Conservation (phyloP, 192 early-diverging fungal genomes). For the Allomyces macrogynus region DNA sequence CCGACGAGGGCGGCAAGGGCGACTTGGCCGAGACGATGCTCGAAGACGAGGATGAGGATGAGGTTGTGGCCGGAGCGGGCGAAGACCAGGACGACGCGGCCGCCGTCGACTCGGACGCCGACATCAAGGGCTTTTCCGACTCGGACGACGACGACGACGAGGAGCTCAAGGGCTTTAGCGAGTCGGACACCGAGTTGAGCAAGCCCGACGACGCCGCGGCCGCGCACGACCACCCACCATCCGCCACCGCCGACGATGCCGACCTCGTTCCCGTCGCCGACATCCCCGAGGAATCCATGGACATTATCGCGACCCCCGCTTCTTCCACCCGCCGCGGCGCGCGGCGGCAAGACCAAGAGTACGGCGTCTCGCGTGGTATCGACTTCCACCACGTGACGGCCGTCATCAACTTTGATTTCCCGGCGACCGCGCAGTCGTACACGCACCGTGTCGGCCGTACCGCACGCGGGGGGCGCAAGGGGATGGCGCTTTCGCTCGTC, state of each 20-base stretch:
- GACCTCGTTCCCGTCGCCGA: no score
- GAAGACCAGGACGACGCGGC: conserved; percentile 11
- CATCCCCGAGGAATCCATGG: no score
- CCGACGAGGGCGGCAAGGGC: conserved; percentile 46
- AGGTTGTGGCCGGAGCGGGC: conserved; percentile 18
- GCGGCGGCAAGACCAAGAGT: conserved; percentile 35
- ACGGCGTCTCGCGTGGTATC: conserved; percentile 87
- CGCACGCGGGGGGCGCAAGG: conserved; percentile 70
- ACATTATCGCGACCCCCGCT: no score
- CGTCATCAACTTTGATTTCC: conserved; percentile 97
- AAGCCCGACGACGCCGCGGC: conserved; percentile 13
- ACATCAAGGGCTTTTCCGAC: not conserved
- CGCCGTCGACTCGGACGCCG: not conserved
- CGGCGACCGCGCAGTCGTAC: conserved; percentile 60
- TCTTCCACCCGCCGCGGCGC: not conserved
- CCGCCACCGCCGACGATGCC: no score
- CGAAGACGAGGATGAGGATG: conserved; percentile 32
- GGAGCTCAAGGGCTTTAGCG: not conserved
- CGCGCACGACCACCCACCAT: not conserved
- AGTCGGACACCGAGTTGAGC: not conserved
- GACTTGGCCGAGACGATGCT: conserved; percentile 28
- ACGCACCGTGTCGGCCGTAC: conserved; percentile 90
- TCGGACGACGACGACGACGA: not conserved
- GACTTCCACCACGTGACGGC: conserved; percentile 83
- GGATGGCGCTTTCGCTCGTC: conserved; percentile 77